Percentiles rank a stretch among this genome's conserved stretches.
Evolutionary conservation across 192 early-diverging fungal species (phyloP).

Genomic region (Backusella parvicylindrica): DNA sequence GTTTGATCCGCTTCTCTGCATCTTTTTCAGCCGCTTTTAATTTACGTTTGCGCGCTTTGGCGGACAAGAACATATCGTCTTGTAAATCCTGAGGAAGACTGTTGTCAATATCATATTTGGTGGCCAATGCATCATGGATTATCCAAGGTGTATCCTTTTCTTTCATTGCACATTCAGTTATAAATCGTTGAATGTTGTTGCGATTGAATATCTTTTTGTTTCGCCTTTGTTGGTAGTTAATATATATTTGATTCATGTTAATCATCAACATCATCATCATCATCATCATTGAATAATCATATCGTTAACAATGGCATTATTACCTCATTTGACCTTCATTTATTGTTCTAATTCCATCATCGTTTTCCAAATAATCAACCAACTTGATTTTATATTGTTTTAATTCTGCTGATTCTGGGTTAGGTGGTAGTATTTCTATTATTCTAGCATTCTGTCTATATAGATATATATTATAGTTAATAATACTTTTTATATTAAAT

Average conservation of each 20-base stretch:
- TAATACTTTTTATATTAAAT: neutral
- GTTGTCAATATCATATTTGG: constrained; percentile 27
- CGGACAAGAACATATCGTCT: neutral
- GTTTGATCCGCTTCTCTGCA: constrained; percentile 20
- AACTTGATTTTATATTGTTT: neutral
- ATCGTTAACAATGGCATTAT: too few species aligned
- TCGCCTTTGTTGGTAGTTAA: constrained; percentile 36
- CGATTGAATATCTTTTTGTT: constrained; percentile 60
- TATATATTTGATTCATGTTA: neutral
- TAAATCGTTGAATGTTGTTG: constrained; percentile 60
- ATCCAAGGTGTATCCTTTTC: constrained; percentile 77
- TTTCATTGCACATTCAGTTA: constrained; percentile 61
- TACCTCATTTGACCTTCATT: neutral
- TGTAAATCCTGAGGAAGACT: constrained; percentile 43
- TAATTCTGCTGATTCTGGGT: neutral
- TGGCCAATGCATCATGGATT: constrained; percentile 45
- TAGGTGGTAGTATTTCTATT: constrained; percentile 20
- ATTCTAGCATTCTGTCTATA: constrained; percentile 28
- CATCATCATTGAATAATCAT: too few species aligned
- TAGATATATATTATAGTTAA: neutral
- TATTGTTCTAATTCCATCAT: neutral
- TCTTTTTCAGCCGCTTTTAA: constrained; percentile 15
- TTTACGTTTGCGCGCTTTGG: constrained; percentile 5
- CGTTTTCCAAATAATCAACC: neutral
- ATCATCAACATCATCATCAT: neutral